phyloP scores from a whole-genome alignment of 345 rosid genomes.

The Linum tenue region DNA sequence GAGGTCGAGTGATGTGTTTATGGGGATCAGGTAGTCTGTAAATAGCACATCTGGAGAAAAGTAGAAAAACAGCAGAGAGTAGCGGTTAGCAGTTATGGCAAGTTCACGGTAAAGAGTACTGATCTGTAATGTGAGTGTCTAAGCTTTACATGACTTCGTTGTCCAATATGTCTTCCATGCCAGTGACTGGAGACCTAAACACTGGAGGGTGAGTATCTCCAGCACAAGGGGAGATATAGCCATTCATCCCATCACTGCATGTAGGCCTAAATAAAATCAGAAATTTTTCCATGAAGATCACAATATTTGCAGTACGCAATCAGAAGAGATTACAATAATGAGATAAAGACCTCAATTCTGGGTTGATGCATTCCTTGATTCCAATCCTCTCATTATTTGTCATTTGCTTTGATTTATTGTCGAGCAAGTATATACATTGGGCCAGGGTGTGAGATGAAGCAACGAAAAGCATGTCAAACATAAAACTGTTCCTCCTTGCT shows the following conservation, averaged over 20 bases:
- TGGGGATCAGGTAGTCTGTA: conserved; percentile 73
- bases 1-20: conserved; percentile 48
- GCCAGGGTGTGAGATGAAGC: conserved; percentile 65
- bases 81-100: not conserved
- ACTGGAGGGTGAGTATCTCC: conserved; percentile 69
- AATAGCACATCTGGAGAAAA: conserved; percentile 58
- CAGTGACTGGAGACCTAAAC: conserved; percentile 65
- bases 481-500: conserved; percentile 64
- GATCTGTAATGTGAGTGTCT: not conserved
- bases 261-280: conserved; percentile 36
- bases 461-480: conserved; percentile 76
- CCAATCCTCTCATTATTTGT: conserved; percentile 32
- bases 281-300: conserved; percentile 14
- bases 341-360: conserved; percentile 64
- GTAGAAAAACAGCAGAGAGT: not conserved
- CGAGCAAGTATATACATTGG: conserved; percentile 60
- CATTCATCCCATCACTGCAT: conserved; percentile 97
- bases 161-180: conserved; percentile 76
- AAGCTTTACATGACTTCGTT: conserved; percentile 80
- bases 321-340: not conserved
- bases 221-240: conserved; percentile 69
- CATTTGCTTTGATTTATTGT: conserved; percentile 45
- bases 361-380: conserved; percentile 46
- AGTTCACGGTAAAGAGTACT: not conserved
- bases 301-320: not conserved